Percentiles rank a stretch among this genome's conserved stretches.
phyloP scores from a whole-genome alignment of 768 basidiomycete genomes.

The Trametes elegans region DNA sequence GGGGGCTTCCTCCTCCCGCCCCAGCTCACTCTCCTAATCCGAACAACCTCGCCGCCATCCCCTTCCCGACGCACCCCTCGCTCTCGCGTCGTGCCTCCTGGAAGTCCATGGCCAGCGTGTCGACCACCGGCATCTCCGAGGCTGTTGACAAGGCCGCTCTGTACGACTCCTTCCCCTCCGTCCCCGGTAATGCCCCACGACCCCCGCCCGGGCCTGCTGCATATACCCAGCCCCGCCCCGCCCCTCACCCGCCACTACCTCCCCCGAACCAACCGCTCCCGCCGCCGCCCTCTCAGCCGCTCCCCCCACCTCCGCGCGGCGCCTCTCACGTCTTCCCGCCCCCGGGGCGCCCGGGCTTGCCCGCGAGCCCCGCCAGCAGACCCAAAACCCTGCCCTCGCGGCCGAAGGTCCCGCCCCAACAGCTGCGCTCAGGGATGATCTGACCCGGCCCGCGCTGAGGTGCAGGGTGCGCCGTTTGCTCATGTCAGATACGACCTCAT shows the following conservation, averaged over 20 bases:
- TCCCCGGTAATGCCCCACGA: slow-evolving; percentile 40
- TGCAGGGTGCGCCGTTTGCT: too few relatives aligned
- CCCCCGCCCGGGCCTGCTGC: slow-evolving; percentile 2
- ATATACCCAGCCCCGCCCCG: slow-evolving; percentile 15
- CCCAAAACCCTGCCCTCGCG: slow-evolving; percentile 12
- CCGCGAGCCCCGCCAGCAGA: slow-evolving; percentile 12
- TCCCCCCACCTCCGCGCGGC: slow-evolving; percentile 10
- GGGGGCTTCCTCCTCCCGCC: slow-evolving; percentile 13
- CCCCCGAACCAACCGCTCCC: slow-evolving; percentile 13
- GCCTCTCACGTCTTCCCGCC: background rate
- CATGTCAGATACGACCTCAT: background rate
- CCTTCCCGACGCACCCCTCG: slow-evolving; percentile 4
- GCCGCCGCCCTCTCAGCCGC: slow-evolving; percentile 6
- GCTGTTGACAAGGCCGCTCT: slow-evolving; percentile 52
- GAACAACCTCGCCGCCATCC: slow-evolving; percentile 7
- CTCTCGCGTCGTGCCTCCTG: slow-evolving; percentile 14
- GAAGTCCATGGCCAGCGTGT: slow-evolving; percentile 18
- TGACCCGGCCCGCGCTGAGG: background rate
- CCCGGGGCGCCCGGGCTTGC: slow-evolving; percentile 4
- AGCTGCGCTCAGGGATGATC: slow-evolving; percentile 20
- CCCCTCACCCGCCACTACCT: slow-evolving; percentile 9
- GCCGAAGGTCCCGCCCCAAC: slow-evolving; percentile 15
- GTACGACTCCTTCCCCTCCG: slow-evolving; percentile 72
- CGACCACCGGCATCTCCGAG: slow-evolving; percentile 35
- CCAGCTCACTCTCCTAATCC: background rate